phyloP scores from a whole-genome alignment of 2,329 filamentous ascomycete species.

The Tolypocladium ophioglossoides region DNA sequence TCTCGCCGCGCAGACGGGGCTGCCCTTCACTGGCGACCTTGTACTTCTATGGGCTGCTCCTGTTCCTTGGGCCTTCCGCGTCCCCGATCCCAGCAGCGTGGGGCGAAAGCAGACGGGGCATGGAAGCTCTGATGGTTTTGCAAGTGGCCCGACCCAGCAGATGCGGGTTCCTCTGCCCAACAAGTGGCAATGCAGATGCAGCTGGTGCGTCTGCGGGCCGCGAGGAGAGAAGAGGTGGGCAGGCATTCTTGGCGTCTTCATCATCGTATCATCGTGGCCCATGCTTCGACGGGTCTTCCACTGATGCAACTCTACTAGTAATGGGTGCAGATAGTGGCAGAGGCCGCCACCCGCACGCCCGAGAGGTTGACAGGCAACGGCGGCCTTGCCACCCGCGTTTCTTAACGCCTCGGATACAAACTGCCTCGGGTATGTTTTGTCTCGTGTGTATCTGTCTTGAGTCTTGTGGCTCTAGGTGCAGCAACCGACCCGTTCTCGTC shows the following conservation, averaged over 20 bases:
- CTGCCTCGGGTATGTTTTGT: not conserved
- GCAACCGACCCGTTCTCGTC: not conserved
- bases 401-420: not conserved
- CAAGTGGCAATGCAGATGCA: not conserved
- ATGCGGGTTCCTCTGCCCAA: not conserved
- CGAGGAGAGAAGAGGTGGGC: not conserved
- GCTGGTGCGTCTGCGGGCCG: not conserved
- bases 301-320: not conserved
- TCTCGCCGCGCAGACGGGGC: not conserved
- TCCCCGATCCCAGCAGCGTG: not conserved
- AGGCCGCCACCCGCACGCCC: too few species aligned
- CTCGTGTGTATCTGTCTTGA: not conserved
- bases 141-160: not conserved
- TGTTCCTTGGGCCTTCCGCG: not conserved
- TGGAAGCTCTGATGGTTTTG: not conserved
- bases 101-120: not conserved
- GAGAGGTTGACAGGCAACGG: too few species aligned
- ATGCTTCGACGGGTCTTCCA: not conserved
- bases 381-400: too few species aligned
- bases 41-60: not conserved
- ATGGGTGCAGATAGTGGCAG: too few species aligned
- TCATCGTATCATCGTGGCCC: not conserved
- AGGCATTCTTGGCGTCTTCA: not conserved
- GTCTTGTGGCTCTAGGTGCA: not conserved
- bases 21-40: not conserved